phyloP scores from a whole-genome alignment of 139 green algal genomes.

The Asterochloris erici region DNA sequence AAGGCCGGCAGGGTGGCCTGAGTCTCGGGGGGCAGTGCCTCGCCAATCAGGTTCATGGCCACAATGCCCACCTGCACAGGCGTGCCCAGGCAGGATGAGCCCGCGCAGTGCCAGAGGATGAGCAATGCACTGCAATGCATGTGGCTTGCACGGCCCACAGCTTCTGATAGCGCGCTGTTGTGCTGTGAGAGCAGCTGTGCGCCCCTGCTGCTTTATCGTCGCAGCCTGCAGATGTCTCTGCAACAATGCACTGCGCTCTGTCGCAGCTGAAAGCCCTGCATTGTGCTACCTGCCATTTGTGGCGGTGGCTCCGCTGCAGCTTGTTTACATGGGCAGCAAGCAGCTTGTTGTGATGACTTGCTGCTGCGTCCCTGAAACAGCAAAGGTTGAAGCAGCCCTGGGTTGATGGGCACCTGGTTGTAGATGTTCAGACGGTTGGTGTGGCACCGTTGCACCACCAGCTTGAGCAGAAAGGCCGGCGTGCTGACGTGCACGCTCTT shows the following conservation, averaged over 20 bases:
- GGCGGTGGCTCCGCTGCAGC: neutral
- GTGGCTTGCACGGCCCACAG: neutral
- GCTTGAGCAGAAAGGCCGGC: constrained; percentile 44
- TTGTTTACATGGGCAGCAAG: neutral
- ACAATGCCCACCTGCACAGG: constrained; percentile 75
- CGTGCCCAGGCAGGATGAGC: neutral
- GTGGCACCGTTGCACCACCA: constrained; percentile 81
- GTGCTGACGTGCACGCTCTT: constrained; percentile 86
- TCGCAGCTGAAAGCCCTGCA: neutral
- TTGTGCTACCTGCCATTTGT: neutral
- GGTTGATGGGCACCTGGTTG: constrained; percentile 59
- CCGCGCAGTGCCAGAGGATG: neutral
- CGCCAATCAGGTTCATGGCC: constrained; percentile 82
- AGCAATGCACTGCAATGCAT: neutral
- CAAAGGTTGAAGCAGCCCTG: too few relatives aligned
- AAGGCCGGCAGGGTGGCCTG: neutral
- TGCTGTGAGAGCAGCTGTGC: neutral
- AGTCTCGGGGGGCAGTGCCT: constrained; percentile 32
- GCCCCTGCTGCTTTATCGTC: neutral
- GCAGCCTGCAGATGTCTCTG: too few relatives aligned
- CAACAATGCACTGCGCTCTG: too few relatives aligned
- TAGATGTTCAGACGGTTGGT: constrained; percentile 90
- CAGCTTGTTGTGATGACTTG: too few relatives aligned
- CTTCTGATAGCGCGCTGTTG: neutral
- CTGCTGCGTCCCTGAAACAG: too few relatives aligned